Conservation (phyloP, 1,284 basidiomycete genomes). For the Ceraceosorus guamensis region DNA sequence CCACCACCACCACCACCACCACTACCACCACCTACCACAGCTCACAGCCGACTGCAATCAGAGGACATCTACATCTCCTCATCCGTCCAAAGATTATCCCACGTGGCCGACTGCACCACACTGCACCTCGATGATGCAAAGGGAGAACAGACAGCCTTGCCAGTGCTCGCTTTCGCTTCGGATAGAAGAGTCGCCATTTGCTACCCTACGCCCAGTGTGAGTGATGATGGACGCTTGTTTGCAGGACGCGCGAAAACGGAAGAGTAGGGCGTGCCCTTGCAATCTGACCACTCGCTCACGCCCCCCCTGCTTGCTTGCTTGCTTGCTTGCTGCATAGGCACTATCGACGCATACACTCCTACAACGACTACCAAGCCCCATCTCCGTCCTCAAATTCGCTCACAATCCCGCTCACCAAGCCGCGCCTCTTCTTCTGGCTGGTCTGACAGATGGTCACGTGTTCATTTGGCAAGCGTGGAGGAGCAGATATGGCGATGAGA, state of each 20-base stretch:
- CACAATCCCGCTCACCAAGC: constrained; percentile 11
- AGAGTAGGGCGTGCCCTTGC: neutral
- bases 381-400: constrained; percentile 30
- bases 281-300: too few relatives aligned
- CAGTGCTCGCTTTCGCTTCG: neutral
- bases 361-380: constrained; percentile 5
- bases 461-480: neutral
- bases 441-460: neutral
- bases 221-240: too few relatives aligned
- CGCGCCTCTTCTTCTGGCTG: constrained; percentile 1
- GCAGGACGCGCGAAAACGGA: neutral
- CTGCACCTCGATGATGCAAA: too few relatives aligned
- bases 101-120: neutral
- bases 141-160: neutral
- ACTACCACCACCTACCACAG: too few relatives aligned
- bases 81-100: neutral
- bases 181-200: neutral
- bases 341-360: neutral
- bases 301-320: too few relatives aligned
- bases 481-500: neutral
- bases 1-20: too few relatives aligned
- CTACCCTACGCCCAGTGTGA: too few relatives aligned
- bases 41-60: too few relatives aligned
- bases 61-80: neutral
- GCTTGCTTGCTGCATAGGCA: neutral